A percentile compares a stretch with the other conserved stretches of the same genome.
phyloP scores from a whole-genome alignment of 345 rosid genomes.

The Sisymbrium irio region DNA sequence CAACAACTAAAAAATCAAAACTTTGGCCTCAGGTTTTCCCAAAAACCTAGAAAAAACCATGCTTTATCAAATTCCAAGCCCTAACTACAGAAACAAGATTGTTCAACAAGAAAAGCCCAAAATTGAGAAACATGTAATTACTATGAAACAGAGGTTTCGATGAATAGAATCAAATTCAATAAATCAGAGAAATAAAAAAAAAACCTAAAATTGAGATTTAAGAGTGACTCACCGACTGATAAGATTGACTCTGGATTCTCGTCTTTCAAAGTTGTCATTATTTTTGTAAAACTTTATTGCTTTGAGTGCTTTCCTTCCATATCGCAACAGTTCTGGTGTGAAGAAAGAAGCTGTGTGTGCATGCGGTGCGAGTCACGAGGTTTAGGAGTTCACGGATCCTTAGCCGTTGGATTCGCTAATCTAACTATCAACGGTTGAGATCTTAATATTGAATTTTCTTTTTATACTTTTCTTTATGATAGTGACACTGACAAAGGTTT shows the following conservation, averaged over 20 bases:
- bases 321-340: not conserved
- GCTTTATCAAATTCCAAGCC: not conserved
- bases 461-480: too few relatives aligned
- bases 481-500: too few relatives aligned
- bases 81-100: not conserved
- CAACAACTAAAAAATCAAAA: constrained; percentile 8
- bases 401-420: not conserved
- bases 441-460: too few relatives aligned
- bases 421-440: not conserved
- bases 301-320: not conserved
- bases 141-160: not conserved
- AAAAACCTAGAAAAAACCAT: not conserved
- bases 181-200: not conserved
- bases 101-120: not conserved
- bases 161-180: not conserved
- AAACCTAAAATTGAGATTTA: not conserved
- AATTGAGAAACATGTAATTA: too few relatives aligned
- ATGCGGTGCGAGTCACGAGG: constrained; percentile 5
- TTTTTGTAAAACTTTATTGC: not conserved
- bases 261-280: constrained; percentile 1
- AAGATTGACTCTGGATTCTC: constrained; percentile 11
- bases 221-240: constrained; percentile 20
- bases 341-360: not conserved
- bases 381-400: not conserved
- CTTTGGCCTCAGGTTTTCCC: not conserved